Base-by-base conservation (phyloP, 805 yeast species). In the Zygoascus biomembranicola region DNA sequence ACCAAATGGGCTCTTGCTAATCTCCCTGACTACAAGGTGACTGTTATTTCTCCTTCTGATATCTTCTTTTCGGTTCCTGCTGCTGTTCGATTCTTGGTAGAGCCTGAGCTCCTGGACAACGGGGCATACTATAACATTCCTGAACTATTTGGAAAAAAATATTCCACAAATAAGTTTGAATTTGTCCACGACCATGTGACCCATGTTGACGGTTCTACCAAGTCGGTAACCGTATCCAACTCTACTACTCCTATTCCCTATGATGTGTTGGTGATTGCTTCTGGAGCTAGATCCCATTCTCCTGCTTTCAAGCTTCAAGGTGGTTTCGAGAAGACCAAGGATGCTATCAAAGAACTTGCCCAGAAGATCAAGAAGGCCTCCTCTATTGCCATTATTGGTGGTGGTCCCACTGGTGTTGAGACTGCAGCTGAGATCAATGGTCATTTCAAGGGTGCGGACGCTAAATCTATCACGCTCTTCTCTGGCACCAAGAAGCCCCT, bases 391-490 rank as follows among this genome's bases (percentile, higher is more conserved):
- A 66, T 74, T 10, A 72, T 77, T 52, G 82, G 82, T 8, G 81
- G 76, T 14, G 82, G 82, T 19, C 77, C 81, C 1, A 63, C 77
- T 20, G 82, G 81, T 1, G 72, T 77, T 45, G 82, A 78, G 60
- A 65, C 74, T 26, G 77, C 79, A 1, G 78, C 74, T 32, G 81
- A 78, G 53, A 64, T 78, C 48, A 75, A 69, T 48, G 67, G 62
- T 47, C 59, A 62, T 18, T 75, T 65, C 56, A 37, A 50, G 10
- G 52, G 47, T 9, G 28, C 28, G 6, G 70, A 72, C 1, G 67
- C 68, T 5, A 73, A 74, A 55, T 61, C 60, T 10, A 72, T 77
- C 10, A 64, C 53, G 9, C 50, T 64, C 10, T 63, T 58, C 57
- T 51, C 59, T 37, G 59, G 60, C 14, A 19, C 47, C n/a, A 45